A percentile compares a stretch with the other conserved stretches of the same genome.
Conservation (phyloP, 106 monocot genomes). For the Acorus gramineus region DNA sequence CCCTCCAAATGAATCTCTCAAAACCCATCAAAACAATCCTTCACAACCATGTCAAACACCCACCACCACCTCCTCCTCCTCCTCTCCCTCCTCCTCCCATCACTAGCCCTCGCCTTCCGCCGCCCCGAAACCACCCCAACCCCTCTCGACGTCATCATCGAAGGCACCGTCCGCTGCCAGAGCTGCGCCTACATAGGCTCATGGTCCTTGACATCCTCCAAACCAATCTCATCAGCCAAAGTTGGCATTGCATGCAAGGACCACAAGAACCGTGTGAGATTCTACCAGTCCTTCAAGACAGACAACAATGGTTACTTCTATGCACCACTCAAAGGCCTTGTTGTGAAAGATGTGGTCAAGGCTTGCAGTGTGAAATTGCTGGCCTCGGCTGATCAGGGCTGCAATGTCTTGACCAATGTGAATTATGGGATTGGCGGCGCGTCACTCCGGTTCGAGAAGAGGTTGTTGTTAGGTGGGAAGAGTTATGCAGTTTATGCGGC, state of each 20-base stretch:
- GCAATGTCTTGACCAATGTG: constrained; percentile 49
- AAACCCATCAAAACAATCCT: no score
- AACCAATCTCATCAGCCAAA: constrained; percentile 28
- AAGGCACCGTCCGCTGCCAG: constrained; percentile 62
- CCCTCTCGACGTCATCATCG: no score
- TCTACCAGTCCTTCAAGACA: constrained; percentile 18
- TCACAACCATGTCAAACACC: no score
- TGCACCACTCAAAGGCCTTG: constrained; percentile 11
- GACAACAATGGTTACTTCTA: constrained; percentile 42
- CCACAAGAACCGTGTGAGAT: constrained; percentile 25
- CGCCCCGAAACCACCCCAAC: no score
- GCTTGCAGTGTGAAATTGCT: constrained; percentile 38
- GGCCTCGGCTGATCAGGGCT: constrained; percentile 28
- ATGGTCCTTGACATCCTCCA: constrained; percentile 31
- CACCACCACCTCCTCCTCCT: no score
- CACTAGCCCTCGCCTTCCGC: no score
- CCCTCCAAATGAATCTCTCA: no score
- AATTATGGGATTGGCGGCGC: constrained; percentile 46
- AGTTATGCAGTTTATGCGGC: constrained; percentile 12
- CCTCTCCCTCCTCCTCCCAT: no score
- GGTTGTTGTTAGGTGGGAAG: constrained; percentile 2
- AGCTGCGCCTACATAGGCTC: constrained; percentile 24
- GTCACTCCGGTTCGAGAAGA: constrained; percentile 15
- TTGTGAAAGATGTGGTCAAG: constrained; percentile 1
- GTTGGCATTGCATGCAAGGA: constrained; percentile 44